These are phyloP conservation scores for Melampsora larici-populina DNA, from an alignment of 1,284 basidiomycete species.

Conservation along the genomic window DNA sequence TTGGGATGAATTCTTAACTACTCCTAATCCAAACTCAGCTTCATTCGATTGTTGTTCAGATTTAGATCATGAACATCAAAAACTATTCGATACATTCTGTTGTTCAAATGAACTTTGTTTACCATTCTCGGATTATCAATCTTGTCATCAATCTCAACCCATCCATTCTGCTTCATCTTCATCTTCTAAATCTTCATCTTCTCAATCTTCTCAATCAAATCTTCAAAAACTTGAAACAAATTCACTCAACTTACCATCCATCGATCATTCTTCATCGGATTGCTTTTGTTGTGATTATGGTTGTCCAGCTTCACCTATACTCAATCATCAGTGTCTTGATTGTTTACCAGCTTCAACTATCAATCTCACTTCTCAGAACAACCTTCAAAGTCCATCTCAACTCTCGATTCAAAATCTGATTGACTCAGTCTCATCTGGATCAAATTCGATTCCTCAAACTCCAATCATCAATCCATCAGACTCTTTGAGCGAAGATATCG, in stretches of 20 bases:
- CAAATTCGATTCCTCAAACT: not conserved
- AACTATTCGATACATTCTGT: not conserved
- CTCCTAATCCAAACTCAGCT: not conserved
- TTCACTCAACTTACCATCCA: not conserved
- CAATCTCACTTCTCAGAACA: not conserved
- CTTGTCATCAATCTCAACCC: not conserved
- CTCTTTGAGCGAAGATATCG: constrained; percentile 9
- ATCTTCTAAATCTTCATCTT: too few relatives aligned
- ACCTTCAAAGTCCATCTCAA: constrained; percentile 3
- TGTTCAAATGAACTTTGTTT: constrained; percentile 8
- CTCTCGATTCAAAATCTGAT: constrained; percentile 6
- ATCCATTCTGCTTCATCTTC: not conserved
- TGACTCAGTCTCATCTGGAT: not conserved
- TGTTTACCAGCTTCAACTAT: constrained; percentile 4
- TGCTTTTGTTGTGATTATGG: constrained; percentile 36
- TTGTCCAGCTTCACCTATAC: constrained; percentile 32
- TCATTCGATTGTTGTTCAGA: not conserved
- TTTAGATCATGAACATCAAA: too few relatives aligned
- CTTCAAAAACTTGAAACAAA: not conserved
- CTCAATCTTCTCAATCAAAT: not conserved
- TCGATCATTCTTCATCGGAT: not conserved
- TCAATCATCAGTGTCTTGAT: constrained; percentile 14
- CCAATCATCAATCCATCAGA: not conserved
- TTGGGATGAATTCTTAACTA: not conserved
- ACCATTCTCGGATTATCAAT: not conserved